Evolutionary conservation across 2,329 filamentous ascomycete species (phyloP).

Genomic region (Fusarium cyanostomum): DNA sequence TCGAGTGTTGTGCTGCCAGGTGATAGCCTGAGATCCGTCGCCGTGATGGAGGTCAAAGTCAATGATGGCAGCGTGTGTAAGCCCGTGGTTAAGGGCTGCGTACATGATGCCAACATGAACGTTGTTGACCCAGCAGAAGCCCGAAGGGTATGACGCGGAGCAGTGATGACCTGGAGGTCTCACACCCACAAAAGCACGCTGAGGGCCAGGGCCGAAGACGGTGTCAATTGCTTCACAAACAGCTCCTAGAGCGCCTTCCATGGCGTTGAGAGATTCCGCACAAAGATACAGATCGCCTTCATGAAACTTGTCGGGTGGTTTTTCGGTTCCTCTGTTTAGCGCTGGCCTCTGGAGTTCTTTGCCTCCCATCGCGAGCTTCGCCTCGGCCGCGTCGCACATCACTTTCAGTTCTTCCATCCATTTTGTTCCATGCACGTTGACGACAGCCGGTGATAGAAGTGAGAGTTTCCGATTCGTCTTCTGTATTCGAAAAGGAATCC

Average conservation of each 20-base stretch:
- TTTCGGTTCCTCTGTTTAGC: conserved; percentile 62
- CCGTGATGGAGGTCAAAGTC: conserved; percentile 94
- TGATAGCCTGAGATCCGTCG: conserved; percentile 93
- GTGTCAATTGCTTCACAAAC: conserved; percentile 92
- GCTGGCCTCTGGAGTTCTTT: conserved; percentile 80
- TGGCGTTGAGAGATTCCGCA: conserved; percentile 82
- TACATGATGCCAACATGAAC: conserved; percentile 97
- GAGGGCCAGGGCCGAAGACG: conserved; percentile 74
- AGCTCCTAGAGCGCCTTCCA: conserved; percentile 91
- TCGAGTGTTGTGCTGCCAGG: conserved; percentile 88
- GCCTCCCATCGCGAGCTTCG: conserved; percentile 77
- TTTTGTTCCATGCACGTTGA: conserved; percentile 86
- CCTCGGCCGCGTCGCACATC: conserved; percentile 85
- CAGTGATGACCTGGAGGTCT: conserved; percentile 96
- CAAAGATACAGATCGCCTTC: conserved; percentile 93
- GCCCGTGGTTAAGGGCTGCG: conserved; percentile 80
- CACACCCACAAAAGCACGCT: conserved; percentile 89
- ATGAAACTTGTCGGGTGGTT: conserved; percentile 71
- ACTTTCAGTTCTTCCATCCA: conserved; percentile 93
- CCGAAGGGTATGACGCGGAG: conserved; percentile 86
- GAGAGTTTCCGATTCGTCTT: conserved; percentile 79
- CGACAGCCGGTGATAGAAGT: conserved; percentile 79
- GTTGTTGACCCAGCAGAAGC: conserved; percentile 99
- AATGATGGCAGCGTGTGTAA: conserved; percentile 93
- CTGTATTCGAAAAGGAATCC: conserved; percentile 82